phyloP scores from a whole-genome alignment of 1,284 basidiomycete genomes.

The Leccinum subrobustum region DNA sequence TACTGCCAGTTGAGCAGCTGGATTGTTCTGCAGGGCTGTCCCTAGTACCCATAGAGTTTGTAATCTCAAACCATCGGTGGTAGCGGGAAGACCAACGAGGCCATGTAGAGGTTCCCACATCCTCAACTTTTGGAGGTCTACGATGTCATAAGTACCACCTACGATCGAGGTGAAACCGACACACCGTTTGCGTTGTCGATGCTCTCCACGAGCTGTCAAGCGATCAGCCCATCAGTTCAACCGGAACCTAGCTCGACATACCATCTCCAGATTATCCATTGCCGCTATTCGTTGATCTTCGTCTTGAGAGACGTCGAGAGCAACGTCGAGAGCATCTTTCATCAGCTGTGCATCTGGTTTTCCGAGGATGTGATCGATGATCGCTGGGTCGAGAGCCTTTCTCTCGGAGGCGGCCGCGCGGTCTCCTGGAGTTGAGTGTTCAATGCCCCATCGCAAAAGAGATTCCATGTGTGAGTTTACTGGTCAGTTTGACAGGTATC shows the following conservation, averaged over 20 bases:
- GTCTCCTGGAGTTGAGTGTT: constrained; percentile 51
- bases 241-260: constrained; percentile 33
- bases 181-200: constrained; percentile 95
- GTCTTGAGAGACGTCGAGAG: constrained; percentile 58
- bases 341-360: constrained; percentile 83
- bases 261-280: constrained; percentile 96
- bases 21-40: constrained; percentile 95
- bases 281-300: constrained; percentile 76
- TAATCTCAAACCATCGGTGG: constrained; percentile 63
- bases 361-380: constrained; percentile 86
- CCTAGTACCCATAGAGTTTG: constrained; percentile 91
- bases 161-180: constrained; percentile 15
- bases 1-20: constrained; percentile 84
- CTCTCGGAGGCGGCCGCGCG: constrained; percentile 36
- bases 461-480: constrained; percentile 52
- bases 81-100: constrained; percentile 56
- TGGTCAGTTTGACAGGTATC: not conserved
- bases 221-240: not conserved
- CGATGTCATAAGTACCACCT: constrained; percentile 1
- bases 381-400: constrained; percentile 67
- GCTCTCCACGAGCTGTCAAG: constrained; percentile 76
- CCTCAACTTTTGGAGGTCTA: constrained; percentile 80
- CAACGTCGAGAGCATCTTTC: constrained; percentile 81
- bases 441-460: constrained; percentile 73
- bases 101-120: constrained; percentile 85